These are phyloP conservation scores for Pelargonium fulgidum DNA, from an alignment of 441 rosid species.

Conservation along the genomic window DNA sequence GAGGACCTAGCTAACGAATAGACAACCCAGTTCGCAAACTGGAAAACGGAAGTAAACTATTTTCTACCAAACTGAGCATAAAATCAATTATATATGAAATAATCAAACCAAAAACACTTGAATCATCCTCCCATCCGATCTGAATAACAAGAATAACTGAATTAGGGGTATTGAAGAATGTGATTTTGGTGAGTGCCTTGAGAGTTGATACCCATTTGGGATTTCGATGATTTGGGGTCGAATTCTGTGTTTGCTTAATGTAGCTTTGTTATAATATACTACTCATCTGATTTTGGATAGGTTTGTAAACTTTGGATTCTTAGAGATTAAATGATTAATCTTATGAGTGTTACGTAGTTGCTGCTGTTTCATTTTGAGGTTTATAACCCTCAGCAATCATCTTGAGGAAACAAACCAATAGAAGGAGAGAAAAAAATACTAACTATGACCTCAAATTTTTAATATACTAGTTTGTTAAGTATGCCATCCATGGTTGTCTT, in stretches of 20 bases:
- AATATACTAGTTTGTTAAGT: too few relatives aligned
- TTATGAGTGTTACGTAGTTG: neutral
- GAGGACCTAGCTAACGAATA: too few relatives aligned
- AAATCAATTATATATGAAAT: too few relatives aligned
- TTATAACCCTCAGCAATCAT: neutral
- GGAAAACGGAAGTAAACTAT: too few relatives aligned
- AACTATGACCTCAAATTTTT: neutral
- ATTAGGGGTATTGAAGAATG: neutral
- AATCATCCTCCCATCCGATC: too few relatives aligned
- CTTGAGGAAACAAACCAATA: neutral
- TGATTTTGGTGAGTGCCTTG: neutral
- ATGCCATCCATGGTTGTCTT: too few relatives aligned
- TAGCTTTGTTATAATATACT: neutral
- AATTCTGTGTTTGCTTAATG: neutral
- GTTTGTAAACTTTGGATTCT: neutral
- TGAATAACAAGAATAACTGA: too few relatives aligned
- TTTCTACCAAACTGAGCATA: too few relatives aligned
- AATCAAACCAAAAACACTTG: too few relatives aligned
- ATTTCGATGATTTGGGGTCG: too few relatives aligned
- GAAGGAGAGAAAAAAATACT: neutral
- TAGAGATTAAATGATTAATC: neutral
- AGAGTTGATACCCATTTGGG: constrained; percentile 13
- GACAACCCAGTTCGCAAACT: too few relatives aligned
- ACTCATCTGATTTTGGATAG: neutral
- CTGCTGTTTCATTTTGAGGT: neutral